A percentile compares a stretch with the other conserved stretches of the same genome.
Evolutionary conservation across 805 yeast genomes (phyloP).

Genomic region (Blastobotrys terrestris): DNA sequence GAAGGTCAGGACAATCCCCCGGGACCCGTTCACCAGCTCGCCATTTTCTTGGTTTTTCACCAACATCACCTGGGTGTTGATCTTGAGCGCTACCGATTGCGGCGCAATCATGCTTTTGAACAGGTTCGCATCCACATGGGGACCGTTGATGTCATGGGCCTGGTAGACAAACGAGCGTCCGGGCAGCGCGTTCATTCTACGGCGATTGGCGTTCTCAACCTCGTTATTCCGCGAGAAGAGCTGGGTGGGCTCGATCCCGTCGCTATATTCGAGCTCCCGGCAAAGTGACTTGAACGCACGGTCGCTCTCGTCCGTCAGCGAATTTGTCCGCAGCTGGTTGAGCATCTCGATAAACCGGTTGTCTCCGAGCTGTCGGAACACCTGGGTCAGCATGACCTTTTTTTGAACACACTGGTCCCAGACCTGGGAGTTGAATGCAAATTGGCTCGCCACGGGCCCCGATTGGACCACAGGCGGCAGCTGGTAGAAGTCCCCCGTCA

Average conservation of each 20-base stretch:
- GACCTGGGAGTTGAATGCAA: slow-evolving; percentile 62
- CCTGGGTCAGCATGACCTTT: slow-evolving; percentile 63
- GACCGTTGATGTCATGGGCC: slow-evolving; percentile 36
- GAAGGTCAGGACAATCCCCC: slow-evolving; percentile 66
- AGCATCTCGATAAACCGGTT: slow-evolving; percentile 66
- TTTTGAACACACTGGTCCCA: slow-evolving; percentile 64
- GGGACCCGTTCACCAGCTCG: slow-evolving; percentile 77
- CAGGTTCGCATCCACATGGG: background rate
- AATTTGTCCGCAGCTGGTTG: slow-evolving; percentile 73
- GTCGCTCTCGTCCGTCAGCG: slow-evolving; percentile 44
- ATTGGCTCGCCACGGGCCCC: slow-evolving; percentile 21
- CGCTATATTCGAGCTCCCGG: slow-evolving; percentile 50
- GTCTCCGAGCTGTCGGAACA: slow-evolving; percentile 78
- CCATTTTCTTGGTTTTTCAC: slow-evolving; percentile 58
- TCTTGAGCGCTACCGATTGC: slow-evolving; percentile 55
- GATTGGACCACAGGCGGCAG: slow-evolving; percentile 73
- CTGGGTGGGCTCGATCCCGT: slow-evolving; percentile 86
- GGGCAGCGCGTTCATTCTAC: slow-evolving; percentile 43
- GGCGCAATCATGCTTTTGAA: slow-evolving; percentile 59
- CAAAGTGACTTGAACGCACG: slow-evolving; percentile 44
- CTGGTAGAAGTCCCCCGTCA: slow-evolving; percentile 94
- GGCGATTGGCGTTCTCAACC: slow-evolving; percentile 68
- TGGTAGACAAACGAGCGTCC: slow-evolving; percentile 41
- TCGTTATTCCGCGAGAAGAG: slow-evolving; percentile 77
- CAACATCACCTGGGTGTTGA: slow-evolving; percentile 89